A percentile compares a stretch with the other conserved stretches of the same genome.
phyloP scores from a whole-genome alignment of 345 rosid genomes.

The Linum tenue region DNA sequence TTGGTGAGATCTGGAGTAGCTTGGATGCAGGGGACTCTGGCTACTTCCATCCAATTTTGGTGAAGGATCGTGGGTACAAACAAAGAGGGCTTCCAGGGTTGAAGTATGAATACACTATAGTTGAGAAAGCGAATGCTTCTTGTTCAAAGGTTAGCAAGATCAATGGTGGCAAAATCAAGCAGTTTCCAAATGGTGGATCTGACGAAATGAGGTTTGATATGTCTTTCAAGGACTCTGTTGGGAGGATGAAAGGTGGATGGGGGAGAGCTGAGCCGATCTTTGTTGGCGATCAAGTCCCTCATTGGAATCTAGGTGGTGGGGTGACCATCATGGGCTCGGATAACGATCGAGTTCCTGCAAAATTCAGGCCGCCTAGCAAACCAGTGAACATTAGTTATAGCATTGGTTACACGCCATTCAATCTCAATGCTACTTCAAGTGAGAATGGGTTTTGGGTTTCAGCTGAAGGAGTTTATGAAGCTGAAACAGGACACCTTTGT shows the following conservation, averaged over 20 bases:
- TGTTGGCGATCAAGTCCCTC: conserved; percentile 20
- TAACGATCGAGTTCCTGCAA: background rate
- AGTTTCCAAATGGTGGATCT: conserved; percentile 21
- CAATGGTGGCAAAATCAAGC: background rate
- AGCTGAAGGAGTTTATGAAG: conserved; percentile 27
- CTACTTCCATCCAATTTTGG: conserved; percentile 15
- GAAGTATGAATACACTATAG: conserved; percentile 20
- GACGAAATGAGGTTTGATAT: conserved; percentile 18
- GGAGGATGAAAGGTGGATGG: conserved; percentile 7
- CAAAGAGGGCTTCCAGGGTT: conserved; percentile 12
- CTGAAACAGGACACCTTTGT: conserved; percentile 22
- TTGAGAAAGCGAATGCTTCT: conserved; percentile 9
- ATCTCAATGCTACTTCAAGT: conserved; percentile 3
- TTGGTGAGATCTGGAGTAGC: conserved; percentile 24
- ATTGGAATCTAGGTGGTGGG: background rate
- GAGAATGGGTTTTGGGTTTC: background rate
- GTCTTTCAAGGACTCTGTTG: conserved; percentile 8
- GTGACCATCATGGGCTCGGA: background rate
- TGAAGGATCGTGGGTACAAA: background rate
- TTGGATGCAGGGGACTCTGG: conserved; percentile 5
- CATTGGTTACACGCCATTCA: conserved; percentile 8
- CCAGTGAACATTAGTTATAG: conserved; percentile 24
- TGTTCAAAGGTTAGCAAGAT: conserved; percentile 9
- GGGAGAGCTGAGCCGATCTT: conserved; percentile 14
- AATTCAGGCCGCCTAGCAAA: background rate